These are phyloP conservation scores for Candida nonsorbophila DNA, from an alignment of 805 yeast species.

Conservation along the genomic window DNA sequence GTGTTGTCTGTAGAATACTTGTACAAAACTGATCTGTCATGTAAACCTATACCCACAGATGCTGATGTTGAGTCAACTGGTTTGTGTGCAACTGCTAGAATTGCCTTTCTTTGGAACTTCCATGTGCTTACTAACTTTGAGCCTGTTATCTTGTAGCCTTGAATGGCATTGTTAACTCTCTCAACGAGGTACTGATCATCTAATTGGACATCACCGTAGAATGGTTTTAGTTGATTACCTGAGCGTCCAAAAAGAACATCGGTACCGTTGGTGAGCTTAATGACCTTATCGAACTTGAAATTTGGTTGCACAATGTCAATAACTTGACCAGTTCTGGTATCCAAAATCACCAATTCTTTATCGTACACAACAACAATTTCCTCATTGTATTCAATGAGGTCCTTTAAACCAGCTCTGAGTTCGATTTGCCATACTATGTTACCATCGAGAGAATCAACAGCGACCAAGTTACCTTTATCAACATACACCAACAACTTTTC, in stretches of 20 bases:
- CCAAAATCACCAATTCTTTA: constrained; percentile 5
- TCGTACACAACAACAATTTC: constrained; percentile 10
- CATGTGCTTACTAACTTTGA: constrained; percentile 19
- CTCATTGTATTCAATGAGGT: constrained; percentile 10
- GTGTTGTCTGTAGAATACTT: constrained; percentile 76
- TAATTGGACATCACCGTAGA: background rate
- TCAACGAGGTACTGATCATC: constrained; percentile 12
- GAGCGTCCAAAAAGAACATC: constrained; percentile 1
- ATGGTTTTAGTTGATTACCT: background rate
- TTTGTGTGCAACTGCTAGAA: constrained; percentile 13
- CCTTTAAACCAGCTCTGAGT: constrained; percentile 7
- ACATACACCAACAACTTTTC: constrained; percentile 25
- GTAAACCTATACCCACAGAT: constrained; percentile 63
- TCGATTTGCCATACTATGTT: constrained; percentile 31
- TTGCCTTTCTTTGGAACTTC: constrained; percentile 17
- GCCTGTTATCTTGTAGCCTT: constrained; percentile 16
- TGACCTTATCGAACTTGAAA: constrained; percentile 5
- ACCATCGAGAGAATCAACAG: constrained; percentile 38
- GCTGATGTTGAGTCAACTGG: constrained; percentile 24
- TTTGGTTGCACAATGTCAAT: constrained; percentile 6
- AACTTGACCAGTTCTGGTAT: constrained; percentile 13
- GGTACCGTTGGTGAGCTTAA: constrained; percentile 2
- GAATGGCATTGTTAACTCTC: constrained; percentile 6
- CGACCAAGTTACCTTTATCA: constrained; percentile 25
- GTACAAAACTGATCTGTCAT: constrained; percentile 70